phyloP scores from a whole-genome alignment of 345 rosid genomes.

The Boechera divaricarpa region DNA sequence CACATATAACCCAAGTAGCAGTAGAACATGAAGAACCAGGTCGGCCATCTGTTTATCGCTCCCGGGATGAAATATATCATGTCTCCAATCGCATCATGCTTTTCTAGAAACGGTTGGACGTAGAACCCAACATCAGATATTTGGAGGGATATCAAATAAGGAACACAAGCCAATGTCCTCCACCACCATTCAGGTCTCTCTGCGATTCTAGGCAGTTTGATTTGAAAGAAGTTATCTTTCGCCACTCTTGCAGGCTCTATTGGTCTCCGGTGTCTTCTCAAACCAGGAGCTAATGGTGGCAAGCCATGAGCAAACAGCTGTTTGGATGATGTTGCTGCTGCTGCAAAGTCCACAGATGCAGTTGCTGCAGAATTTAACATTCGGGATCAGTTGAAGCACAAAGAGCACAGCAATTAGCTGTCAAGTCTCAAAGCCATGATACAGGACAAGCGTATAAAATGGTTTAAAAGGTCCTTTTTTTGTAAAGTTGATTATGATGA shows the following conservation, averaged over 20 bases:
- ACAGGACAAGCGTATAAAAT: slow-evolving; percentile 15
- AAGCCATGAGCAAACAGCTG: slow-evolving; percentile 35
- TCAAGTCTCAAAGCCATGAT: neutral
- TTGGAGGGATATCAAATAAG: slow-evolving; percentile 80
- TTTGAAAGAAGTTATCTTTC: slow-evolving; percentile 52
- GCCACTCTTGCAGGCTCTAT: slow-evolving; percentile 39
- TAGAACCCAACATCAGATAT: slow-evolving; percentile 70
- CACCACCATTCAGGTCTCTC: slow-evolving; percentile 89
- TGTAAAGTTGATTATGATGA: neutral
- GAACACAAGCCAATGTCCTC: slow-evolving; percentile 75
- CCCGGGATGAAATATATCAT: slow-evolving; percentile 74
- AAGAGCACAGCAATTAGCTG: neutral
- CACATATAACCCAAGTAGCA: slow-evolving; percentile 60
- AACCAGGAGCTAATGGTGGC: slow-evolving; percentile 33
- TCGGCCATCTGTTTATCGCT: slow-evolving; percentile 69
- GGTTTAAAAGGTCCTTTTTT: neutral
- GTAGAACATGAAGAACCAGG: slow-evolving; percentile 75
- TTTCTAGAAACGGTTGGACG: slow-evolving; percentile 71
- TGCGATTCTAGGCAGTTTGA: slow-evolving; percentile 51
- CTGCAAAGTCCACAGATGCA: slow-evolving; percentile 19
- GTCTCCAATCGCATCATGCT: slow-evolving; percentile 53
- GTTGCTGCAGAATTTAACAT: slow-evolving; percentile 21
- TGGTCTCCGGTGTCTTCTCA: slow-evolving; percentile 14
- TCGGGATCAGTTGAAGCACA: slow-evolving; percentile 1
- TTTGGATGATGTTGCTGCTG: slow-evolving; percentile 20